Base-by-base conservation (phyloP, 495 filamentous ascomycete species). In the Penicillium cosmopolitanum region DNA sequence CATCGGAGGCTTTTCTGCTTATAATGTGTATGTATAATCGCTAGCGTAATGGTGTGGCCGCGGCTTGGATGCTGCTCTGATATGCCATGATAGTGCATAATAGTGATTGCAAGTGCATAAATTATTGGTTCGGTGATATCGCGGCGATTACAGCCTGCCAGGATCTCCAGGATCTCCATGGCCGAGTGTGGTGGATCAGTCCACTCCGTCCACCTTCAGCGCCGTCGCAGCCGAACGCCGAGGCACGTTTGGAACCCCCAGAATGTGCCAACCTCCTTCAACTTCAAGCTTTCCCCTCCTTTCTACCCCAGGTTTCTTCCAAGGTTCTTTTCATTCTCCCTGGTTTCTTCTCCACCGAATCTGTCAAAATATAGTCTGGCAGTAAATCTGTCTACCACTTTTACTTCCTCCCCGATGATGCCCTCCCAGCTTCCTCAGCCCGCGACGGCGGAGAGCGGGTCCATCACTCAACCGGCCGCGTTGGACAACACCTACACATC, bases 381-480 rank as follows among this genome's bases (percentile, higher is more conserved):
- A 11, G 12, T 48, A 38, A 38, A 38, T 19, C 5, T 23, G 3
- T 12, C 3, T n/a, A 25, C 23, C 2, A 2, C 50, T 35, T 34
- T 23, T 31, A 18, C 9, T 11, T 28, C 43, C 18, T 6, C 13
- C 31, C 2, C 43, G 7, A 42, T 28, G 31, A 65, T 65, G 58
- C 84, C 85, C 73, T 85, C 87, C 63, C 84, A 44, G 3, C 42
- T 55, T 16, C 43, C 61, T 1, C 43, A 63, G 40, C 70, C 72
- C 7, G 73, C 73, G 15, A 74, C 73, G 11, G 73, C 68, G 18
- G 69, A 69, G 9, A 69, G 36, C n/a, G 73, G 73, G 11, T 68
- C 66, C 46, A 61, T 76, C 44, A 76, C 72, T 5, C 52, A 66
- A 13, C 73, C 68, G 1, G 55, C 36, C 11, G 59, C 64, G 7